Base-by-base conservation (phyloP, 2,329 filamentous ascomycete genomes). In the Ophiostoma novo-ulmi region DNA sequence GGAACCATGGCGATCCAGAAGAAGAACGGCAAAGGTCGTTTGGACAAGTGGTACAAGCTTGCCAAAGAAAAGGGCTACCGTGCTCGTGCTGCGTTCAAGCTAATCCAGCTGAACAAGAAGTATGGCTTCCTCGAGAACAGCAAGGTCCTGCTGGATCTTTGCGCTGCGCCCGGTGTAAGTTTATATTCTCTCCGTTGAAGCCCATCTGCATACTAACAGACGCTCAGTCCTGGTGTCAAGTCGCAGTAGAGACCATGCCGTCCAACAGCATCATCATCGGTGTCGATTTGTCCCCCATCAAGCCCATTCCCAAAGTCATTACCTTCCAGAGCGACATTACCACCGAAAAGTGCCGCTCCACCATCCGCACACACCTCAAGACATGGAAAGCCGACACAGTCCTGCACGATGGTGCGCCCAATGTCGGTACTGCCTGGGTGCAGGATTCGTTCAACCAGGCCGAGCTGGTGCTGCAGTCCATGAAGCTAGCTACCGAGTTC, bases 361-460 rank as follows among this genome's bases (percentile, higher is more conserved):
- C 92, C 1, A 92, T 99, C 73, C 86, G 93, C 77, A 87, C 90
- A 72, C 94, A 99, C 77, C 82, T 99, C 67, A 98, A 98, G 82
- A 94, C 92, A 13, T 94, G 93, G 91, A 98, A 98, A 80, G 94
- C 92, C 26, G 95, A 99, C 79, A 93, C 91, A 0, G 95, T 99
- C 5, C 84, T 99, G 55, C 95, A 99, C 82, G 95, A 99, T 79
- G 95, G 95, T 81, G 95, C 95, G 0, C 95, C 95, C 66, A 99
- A 99, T 77, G 95, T 99, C 71, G 95, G 95, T 88, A 94, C 93
- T 0, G 94, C 95, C 0, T 99, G 95, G 95, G 91, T 94, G 63
- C 95, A 99, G 82, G 95, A 99, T 83, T 95, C 95, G 64, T 99
- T 97, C 85, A 94, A 94, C 73, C 95, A 99, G 81, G 95, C 94